Base-by-base conservation (phyloP, 1,284 basidiomycete species). In the Ganoderma meredithae region DNA sequence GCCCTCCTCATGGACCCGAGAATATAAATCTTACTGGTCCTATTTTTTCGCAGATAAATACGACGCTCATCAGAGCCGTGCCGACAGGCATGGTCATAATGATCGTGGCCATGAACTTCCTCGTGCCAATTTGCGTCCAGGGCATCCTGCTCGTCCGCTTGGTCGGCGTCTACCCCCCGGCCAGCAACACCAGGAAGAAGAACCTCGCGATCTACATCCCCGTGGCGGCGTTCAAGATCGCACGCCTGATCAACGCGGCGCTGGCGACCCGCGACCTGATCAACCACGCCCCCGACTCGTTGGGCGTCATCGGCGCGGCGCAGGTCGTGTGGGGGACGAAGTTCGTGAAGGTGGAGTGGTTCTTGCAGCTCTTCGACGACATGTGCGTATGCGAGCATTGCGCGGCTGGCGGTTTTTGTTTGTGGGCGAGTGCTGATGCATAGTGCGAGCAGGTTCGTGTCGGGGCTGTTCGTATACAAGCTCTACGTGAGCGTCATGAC, bases 301-400 rank as follows among this genome's bases (percentile, higher is more conserved):
- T 40, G 36, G 39, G 39, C 27, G 39, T 63, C 13, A 49, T 60
- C 17, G 22, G 22, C 7, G 44, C 19, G 6, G 41, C 33, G 0
- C 27, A 31, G 33, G 3, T 49, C 9, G 31, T 43, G 64, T 68
- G 44, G 63, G 47, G 19, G 15, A 31, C 19, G 12, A 62, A 19
- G 5, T 63, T 53, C 47, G 49, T 56, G 47, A 76, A 72, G 60
- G 61, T 76, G 8, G 77, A 77, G 52, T 79, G 76, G 76, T 74
- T 76, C 49, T 58, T 77, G 13, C 77, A 79, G 63, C 63, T 78
- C 3, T 74, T 76, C 43, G 76, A 78, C 58, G 72, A 78, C 58
- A 60, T 71, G 75, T 77, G 63, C 15, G 70, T 68, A 6, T 27
- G 2, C 9, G 9, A n/a, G 22, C 43, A 9, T 9, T 36, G 36